Conservation (phyloP, 257 asterid species). For the Sherardia arvensis region DNA sequence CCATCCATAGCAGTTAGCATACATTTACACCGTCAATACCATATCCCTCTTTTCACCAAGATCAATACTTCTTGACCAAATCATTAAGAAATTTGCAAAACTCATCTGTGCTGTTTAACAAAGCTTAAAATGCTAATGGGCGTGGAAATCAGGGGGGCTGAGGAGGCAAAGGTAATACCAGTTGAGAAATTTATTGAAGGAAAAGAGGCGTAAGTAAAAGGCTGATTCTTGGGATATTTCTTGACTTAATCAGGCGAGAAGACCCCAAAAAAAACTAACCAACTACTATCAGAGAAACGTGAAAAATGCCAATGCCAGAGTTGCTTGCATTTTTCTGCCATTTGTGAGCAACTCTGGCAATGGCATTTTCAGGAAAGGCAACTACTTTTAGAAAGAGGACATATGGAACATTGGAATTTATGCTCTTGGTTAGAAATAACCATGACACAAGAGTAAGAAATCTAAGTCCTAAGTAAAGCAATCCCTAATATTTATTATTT, state of each 20-base stretch:
- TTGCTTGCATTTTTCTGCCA: not conserved
- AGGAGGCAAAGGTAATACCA: too few species aligned
- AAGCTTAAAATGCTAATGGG: not conserved
- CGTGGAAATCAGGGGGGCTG: slow-evolving; percentile 3
- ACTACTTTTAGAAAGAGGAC: too few species aligned
- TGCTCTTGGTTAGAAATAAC: too few species aligned
- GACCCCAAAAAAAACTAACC: slow-evolving; percentile 16
- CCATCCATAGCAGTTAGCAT: not conserved
- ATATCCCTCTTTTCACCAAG: not conserved
- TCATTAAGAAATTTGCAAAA: not conserved
- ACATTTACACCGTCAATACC: not conserved
- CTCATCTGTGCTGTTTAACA: not conserved
- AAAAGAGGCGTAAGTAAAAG: slow-evolving; percentile 18
- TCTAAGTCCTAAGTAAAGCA: too few species aligned
- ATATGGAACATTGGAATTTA: too few species aligned
- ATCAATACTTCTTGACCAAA: not conserved
- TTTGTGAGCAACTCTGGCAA: too few species aligned
- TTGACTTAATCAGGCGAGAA: slow-evolving; percentile 6
- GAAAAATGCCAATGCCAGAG: slow-evolving; percentile 10
- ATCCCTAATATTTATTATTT: too few species aligned
- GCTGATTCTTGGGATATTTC: slow-evolving; percentile 20
- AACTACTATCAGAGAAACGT: slow-evolving; percentile 35
- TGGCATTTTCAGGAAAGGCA: too few species aligned
- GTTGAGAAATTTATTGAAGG: not conserved
- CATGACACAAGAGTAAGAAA: too few species aligned